Conservation (phyloP, 192 early-diverging fungal species). For the Backusella sp. region DNA sequence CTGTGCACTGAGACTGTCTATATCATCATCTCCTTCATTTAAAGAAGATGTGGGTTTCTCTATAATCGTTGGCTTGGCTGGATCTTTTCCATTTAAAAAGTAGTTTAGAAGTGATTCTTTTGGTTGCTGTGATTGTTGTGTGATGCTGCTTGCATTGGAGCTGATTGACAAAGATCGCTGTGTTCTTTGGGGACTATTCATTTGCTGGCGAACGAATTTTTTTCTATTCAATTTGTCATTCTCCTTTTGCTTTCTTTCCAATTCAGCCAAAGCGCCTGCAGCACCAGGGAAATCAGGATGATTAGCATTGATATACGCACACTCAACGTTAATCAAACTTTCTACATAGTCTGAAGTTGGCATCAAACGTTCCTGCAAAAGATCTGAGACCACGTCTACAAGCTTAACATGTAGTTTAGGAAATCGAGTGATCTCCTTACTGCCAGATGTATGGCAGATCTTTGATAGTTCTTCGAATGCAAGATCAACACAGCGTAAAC, state of each 20-base stretch:
- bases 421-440: conserved; percentile 67
- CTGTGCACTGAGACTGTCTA: conserved; percentile 26
- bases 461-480: conserved; percentile 77
- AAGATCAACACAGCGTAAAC: conserved; percentile 72
- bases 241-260: conserved; percentile 45
- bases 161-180: conserved; percentile 18
- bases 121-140: conserved; percentile 13
- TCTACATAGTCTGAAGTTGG: conserved; percentile 70
- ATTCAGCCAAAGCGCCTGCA: conserved; percentile 61
- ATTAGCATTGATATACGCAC: conserved; percentile 79
- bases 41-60: conserved; percentile 10
- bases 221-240: neutral
- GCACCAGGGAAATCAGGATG: conserved; percentile 81
- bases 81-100: conserved; percentile 38
- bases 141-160: conserved; percentile 20
- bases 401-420: conserved; percentile 68
- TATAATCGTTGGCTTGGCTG: conserved; percentile 32
- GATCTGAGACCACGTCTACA: conserved; percentile 69
- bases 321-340: conserved; percentile 73
- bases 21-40: conserved; percentile 42
- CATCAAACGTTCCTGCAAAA: conserved; percentile 64
- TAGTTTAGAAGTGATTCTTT: conserved; percentile 52
- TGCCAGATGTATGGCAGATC: conserved; percentile 70
- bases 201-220: conserved; percentile 12
- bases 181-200: neutral